Base-by-base conservation (phyloP, 805 yeast genomes). In the Ogataea nakhonphanomensis region DNA sequence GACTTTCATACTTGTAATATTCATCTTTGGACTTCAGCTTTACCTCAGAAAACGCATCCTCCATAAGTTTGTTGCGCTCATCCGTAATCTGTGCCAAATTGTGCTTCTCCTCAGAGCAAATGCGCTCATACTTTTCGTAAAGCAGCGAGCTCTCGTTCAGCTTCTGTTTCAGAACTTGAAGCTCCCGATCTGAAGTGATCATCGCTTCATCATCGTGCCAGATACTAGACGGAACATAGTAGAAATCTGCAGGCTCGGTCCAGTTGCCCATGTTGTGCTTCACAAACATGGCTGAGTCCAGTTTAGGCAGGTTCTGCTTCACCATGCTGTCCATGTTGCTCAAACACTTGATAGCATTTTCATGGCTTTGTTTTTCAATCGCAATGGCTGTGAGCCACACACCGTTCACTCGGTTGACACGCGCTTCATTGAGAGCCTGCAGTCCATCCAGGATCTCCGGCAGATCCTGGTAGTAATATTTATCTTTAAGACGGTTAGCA, bases 161-260 rank as follows among this genome's bases (percentile, higher is more conserved):
- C 37, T 65, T 64, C 41, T 69, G 66, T 56, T 76, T 79, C 55
- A 84, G 64, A 28, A 73, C 76, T 6, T 74, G 68, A 37, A 82
- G 64, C 54, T 80, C 86, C 5, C 70, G 73, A 31, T 74, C 73
- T 5, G 73, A 68, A 1, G 79, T 73, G 47, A 82, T 71, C 54
- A 85, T 73, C 25, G 75, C 67, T 49, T 88, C 96, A 62, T 93
- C 97, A 56, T 93, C 99, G 63, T 91, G 98, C 99, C 99, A 93
- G 30, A 93, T 82, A 23, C 89, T 81, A 20, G 95, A 81, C 1
- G 98, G 96, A 47, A 85, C 75, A 55, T 84, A 93, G 49, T 78
- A 72, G 57, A 84, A 87, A 64, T 91, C 98, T 6, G 67, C 69
- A 1, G 97, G 98, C 53, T 89, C 97, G 32, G 70, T 71, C 97